These are phyloP conservation scores for Aspergillus awamori DNA, from an alignment of 2,329 filamentous ascomycete genomes.

Conservation along the genomic window DNA sequence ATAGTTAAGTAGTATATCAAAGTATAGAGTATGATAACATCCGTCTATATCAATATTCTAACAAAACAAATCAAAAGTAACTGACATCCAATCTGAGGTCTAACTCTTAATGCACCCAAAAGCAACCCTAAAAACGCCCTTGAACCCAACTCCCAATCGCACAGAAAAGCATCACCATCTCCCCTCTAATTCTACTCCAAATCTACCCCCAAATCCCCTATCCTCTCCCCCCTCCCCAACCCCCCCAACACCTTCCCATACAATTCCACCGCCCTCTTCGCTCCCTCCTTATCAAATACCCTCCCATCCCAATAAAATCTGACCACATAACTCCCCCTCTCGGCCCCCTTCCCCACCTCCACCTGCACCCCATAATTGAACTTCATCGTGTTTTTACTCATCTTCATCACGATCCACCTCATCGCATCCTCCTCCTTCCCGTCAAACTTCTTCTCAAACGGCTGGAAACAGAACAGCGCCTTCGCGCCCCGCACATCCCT, in stretches of 20 bases:
- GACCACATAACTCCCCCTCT: neutral
- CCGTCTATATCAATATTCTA: too few relatives aligned
- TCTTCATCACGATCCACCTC: conserved; percentile 21
- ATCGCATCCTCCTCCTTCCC: conserved; percentile 8
- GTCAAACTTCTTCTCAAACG: conserved; percentile 32
- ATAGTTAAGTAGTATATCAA: too few relatives aligned
- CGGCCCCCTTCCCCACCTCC: conserved; percentile 10
- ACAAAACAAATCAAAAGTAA: too few relatives aligned
- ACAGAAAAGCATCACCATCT: too few relatives aligned
- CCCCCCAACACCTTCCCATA: neutral
- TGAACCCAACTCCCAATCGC: too few relatives aligned
- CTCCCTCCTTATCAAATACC: neutral
- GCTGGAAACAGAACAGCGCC: conserved; percentile 37
- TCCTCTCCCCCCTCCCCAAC: neutral
- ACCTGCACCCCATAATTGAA: conserved; percentile 10
- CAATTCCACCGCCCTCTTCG: neutral
- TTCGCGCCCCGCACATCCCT: conserved; percentile 21
- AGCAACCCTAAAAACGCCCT: too few relatives aligned
- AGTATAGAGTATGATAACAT: too few relatives aligned
- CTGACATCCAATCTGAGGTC: too few relatives aligned
- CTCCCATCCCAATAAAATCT: neutral
- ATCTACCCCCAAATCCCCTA: neutral
- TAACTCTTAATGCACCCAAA: too few relatives aligned
- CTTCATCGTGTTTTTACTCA: conserved; percentile 14
- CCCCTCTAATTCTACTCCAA: too few relatives aligned